Percentiles rank a stretch among this genome's conserved stretches.
These are phyloP conservation scores for Coniochaeta hoffmannii DNA, from an alignment of 2,329 filamentous ascomycete genomes.

Conservation along the genomic window DNA sequence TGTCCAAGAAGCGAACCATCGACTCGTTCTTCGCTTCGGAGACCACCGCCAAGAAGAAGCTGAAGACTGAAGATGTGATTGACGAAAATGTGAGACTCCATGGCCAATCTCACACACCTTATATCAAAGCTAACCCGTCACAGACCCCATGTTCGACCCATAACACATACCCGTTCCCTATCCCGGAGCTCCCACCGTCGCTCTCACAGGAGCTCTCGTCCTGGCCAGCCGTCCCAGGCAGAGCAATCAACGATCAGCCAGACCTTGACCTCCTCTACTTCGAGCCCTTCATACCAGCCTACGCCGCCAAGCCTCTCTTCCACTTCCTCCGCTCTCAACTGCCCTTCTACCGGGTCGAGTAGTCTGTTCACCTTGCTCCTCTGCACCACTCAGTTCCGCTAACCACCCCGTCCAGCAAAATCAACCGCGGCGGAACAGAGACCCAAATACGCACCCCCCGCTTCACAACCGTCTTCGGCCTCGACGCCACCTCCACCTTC, in stretches of 20 bases:
- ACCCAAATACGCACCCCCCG: conserved; percentile 52
- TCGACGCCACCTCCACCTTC: conserved; percentile 59
- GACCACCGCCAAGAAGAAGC: conserved; percentile 32
- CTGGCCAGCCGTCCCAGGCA: conserved; percentile 44
- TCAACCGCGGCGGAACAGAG: conserved; percentile 56
- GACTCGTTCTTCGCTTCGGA: conserved; percentile 58
- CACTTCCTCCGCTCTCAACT: conserved; percentile 63
- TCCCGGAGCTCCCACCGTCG: conserved; percentile 31
- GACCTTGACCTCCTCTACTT: conserved; percentile 71
- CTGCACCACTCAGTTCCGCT: not conserved
- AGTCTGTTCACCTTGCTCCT: conserved; percentile 22
- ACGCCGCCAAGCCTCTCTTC: conserved; percentile 54
- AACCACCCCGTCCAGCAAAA: conserved; percentile 29
- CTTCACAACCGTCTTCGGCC: conserved; percentile 49
- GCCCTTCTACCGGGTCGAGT: conserved; percentile 70
- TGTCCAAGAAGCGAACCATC: conserved; percentile 53
- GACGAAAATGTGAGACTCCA: not conserved
- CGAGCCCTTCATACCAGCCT: conserved; percentile 59
- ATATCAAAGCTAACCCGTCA: not conserved
- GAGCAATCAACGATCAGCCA: conserved; percentile 55
- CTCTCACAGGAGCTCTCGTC: conserved; percentile 31
- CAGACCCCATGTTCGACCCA: conserved; percentile 30
- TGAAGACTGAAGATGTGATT: conserved; percentile 15
- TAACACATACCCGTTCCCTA: conserved; percentile 41
- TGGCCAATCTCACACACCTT: not conserved